Percentiles rank a stretch among this genome's conserved stretches.
Evolutionary conservation across 345 rosid species (phyloP).

Genomic region (Stellera chamaejasme): DNA sequence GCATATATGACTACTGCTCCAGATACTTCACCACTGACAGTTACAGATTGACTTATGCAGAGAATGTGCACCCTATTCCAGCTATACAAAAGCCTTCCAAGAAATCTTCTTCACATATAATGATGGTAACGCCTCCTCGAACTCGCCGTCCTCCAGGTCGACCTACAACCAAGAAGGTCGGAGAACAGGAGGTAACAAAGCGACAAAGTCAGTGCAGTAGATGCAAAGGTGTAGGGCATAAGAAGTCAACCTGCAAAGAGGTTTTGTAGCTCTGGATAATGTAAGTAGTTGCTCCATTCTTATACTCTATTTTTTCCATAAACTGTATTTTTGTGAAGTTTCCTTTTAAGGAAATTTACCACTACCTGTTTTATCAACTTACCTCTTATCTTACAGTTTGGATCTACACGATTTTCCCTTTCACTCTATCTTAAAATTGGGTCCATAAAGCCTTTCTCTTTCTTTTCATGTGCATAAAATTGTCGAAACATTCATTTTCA

Average conservation of each 20-base stretch:
- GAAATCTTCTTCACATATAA: conserved; percentile 41
- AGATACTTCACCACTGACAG: conserved; percentile 63
- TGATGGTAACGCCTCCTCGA: conserved; percentile 84
- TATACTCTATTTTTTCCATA: too few species aligned
- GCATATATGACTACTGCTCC: conserved; percentile 63
- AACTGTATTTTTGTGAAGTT: too few species aligned
- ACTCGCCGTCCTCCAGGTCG: conserved; percentile 81
- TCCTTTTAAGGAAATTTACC: too few species aligned
- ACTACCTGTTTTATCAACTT: too few species aligned
- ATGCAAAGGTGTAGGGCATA: conserved; percentile 97
- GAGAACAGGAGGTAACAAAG: conserved; percentile 55
- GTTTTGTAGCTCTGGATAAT: conserved; percentile 29
- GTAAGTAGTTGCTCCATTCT: conserved; percentile 15
- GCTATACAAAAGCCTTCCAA: conserved; percentile 31
- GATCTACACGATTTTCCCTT: too few species aligned
- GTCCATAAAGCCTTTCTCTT: too few species aligned
- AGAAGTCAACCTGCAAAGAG: conserved; percentile 96
- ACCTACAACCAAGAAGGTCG: conserved; percentile 61
- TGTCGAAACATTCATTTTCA: too few species aligned
- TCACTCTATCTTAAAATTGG: too few species aligned
- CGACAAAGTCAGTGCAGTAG: conserved; percentile 93
- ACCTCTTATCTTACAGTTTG: too few species aligned
- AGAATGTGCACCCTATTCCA: conserved; percentile 65
- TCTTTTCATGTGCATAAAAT: too few species aligned
- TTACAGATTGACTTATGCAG: conserved; percentile 61